Evolutionary conservation across 2,329 filamentous ascomycete species (phyloP), one percentile per base, ranked within the genome.

Genomic region (Ampelomyces quisqualis): DNA sequence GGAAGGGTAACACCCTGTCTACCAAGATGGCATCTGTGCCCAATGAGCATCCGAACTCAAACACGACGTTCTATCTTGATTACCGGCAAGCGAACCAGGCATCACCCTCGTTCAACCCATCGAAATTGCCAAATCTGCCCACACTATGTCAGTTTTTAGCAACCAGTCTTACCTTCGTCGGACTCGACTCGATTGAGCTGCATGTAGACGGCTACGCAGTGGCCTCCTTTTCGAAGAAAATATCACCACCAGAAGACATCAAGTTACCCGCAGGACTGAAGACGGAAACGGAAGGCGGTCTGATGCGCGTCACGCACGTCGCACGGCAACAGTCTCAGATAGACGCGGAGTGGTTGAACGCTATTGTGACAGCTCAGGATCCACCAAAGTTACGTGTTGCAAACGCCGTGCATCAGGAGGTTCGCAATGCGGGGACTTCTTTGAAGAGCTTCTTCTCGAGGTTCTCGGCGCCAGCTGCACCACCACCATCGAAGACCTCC

Each of bases 1-100:
- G 93, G 94, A 97, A 96, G 68, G 90, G 87, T n/a, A 97, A 97
- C 67, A 88, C 89, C 4, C 78, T 98, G 2, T 97, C 95, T 66
- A 98, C 94, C 17, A 86, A 90, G 57, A 88, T 89, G 55, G 77
- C 93, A 15, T 82, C 84, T 53, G 72, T 96, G 6, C 82, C 86
- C 1, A 75, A 81, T 31, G 80, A 80, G 17, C 78, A 89, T 59
- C 71, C 76, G 11, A 85, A 77, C 40, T 74, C 75, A 21, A 81
- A 91, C 57, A 98, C 94, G 2, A 86, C 85, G n/a, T 98, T 98
- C 64, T 84, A 96, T 32, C 77, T 98, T 32, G 90, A 97, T 63
- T 96, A 97, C 69, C 81, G 93, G 61, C 96, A 94, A 64, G 81
- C 81, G 20, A 90, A 87, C 24, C 48, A 58, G 21, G 57, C 55